Percentiles rank a stretch among this genome's conserved stretches.
phyloP scores from a whole-genome alignment of 345 rosid species.

The Moringa oleifera region DNA sequence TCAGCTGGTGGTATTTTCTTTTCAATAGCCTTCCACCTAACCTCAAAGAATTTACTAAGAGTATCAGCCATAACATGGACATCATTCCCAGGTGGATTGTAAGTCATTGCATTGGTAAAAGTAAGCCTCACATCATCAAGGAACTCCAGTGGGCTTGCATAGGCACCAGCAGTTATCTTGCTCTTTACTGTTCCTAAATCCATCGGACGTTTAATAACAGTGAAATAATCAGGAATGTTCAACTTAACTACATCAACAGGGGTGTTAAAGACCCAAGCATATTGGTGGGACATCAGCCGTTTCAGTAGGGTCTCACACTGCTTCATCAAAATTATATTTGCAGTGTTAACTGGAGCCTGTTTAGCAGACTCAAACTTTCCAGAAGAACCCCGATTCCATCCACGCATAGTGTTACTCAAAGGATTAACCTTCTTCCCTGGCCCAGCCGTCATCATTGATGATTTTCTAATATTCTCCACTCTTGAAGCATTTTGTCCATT shows the following conservation, averaged over 20 bases:
- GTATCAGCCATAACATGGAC: conserved; percentile 78
- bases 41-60: conserved; percentile 67
- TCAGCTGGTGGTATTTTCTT: conserved; percentile 45
- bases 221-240: conserved; percentile 80
- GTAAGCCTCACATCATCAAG: conserved; percentile 81
- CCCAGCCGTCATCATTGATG: conserved; percentile 35
- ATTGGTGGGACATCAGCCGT: conserved; percentile 70
- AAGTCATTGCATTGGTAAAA: conserved; percentile 81
- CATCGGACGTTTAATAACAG: conserved; percentile 81
- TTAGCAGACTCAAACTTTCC: conserved; percentile 52
- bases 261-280: conserved; percentile 73
- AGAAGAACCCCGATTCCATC: conserved; percentile 43
- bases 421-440: conserved; percentile 51
- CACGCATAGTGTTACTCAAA: conserved; percentile 27
- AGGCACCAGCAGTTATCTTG: conserved; percentile 54
- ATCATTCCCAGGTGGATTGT: conserved; percentile 87
- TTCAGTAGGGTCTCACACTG: conserved; percentile 66
- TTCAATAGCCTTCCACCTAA: conserved; percentile 77
- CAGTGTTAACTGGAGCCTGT: conserved; percentile 30
- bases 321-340: conserved; percentile 63
- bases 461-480: conserved; percentile 31
- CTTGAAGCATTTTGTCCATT: conserved; percentile 37
- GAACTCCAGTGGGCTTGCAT: conserved; percentile 73
- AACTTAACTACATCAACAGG: conserved; percentile 81
- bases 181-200: conserved; percentile 78